phyloP scores from a whole-genome alignment of 2,329 filamentous ascomycete genomes.

The Penicillium sp. region DNA sequence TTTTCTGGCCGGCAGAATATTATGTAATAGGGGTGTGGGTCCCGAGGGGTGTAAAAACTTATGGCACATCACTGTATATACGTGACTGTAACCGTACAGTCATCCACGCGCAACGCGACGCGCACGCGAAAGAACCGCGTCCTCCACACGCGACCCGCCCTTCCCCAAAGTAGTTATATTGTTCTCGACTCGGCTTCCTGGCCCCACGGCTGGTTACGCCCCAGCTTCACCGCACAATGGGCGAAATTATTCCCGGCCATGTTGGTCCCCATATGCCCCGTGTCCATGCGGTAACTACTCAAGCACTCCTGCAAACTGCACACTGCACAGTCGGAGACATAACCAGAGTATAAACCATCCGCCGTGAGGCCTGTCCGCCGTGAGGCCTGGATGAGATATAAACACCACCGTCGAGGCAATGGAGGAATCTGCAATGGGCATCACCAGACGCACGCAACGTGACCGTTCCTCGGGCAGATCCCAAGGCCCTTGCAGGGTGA shows the following conservation, averaged over 20 bases:
- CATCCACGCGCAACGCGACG: conserved; percentile 10
- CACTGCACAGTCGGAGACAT: too few relatives aligned
- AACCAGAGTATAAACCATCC: too few relatives aligned
- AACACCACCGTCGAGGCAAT: background rate
- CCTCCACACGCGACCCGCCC: conserved; percentile 1
- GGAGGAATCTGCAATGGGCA: conserved; percentile 8
- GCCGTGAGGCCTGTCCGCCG: background rate
- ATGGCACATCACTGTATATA: too few relatives aligned
- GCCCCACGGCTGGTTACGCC: conserved; percentile 2
- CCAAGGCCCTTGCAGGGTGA: conserved; percentile 5
- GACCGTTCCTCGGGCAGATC: conserved; percentile 8
- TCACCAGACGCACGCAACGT: conserved; percentile 3
- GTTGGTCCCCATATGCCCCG: background rate
- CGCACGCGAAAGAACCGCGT: conserved; percentile 3
- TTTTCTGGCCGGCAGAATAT: too few relatives aligned
- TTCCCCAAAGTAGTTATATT: conserved; percentile 10
- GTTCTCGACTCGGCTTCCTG: background rate
- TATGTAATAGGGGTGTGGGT: too few relatives aligned
- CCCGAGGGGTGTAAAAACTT: too few relatives aligned
- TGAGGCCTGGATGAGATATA: background rate
- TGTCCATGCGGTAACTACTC: background rate
- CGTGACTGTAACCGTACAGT: too few relatives aligned
- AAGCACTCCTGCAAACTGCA: background rate
- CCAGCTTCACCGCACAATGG: conserved; percentile 9
- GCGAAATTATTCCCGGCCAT: background rate